Evolutionary conservation across 441 rosid species (phyloP).

Genomic region (Breynia disticha): DNA sequence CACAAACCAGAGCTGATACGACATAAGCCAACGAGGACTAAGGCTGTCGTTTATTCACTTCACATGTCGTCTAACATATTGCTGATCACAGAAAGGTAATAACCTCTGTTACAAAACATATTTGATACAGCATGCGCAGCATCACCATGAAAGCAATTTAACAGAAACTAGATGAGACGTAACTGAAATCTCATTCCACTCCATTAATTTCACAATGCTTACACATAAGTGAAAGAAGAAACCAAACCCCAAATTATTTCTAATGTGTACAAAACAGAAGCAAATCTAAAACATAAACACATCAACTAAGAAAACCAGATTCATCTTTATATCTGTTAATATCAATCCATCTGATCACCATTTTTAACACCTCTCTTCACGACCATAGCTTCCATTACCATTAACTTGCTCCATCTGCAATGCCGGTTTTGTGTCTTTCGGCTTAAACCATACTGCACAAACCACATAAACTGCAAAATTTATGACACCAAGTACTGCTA

Average conservation of each 20-base stretch:
- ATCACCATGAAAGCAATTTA: too few species aligned
- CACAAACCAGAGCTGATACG: too few species aligned
- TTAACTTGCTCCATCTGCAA: conserved; percentile 25
- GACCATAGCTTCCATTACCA: conserved; percentile 20
- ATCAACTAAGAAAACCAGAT: not conserved
- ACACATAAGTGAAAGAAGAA: not conserved
- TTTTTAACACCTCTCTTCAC: conserved; percentile 41
- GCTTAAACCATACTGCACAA: conserved; percentile 48
- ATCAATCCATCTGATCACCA: not conserved
- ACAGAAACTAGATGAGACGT: too few species aligned
- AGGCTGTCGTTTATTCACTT: too few species aligned
- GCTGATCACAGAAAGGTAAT: too few species aligned
- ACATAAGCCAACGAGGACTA: too few species aligned
- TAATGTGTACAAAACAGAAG: not conserved
- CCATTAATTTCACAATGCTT: not conserved
- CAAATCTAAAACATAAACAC: too few species aligned
- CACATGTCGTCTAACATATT: too few species aligned
- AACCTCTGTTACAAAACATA: too few species aligned
- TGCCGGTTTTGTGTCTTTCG: conserved; percentile 27
- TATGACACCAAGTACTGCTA: conserved; percentile 30
- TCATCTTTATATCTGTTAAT: too few species aligned
- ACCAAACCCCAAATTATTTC: not conserved
- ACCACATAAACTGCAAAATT: conserved; percentile 32
- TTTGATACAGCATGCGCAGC: too few species aligned
- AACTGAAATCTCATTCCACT: too few species aligned